These are phyloP conservation scores for Bruguiera parviflora DNA, from an alignment of 345 rosid species.

Conservation along the genomic window DNA sequence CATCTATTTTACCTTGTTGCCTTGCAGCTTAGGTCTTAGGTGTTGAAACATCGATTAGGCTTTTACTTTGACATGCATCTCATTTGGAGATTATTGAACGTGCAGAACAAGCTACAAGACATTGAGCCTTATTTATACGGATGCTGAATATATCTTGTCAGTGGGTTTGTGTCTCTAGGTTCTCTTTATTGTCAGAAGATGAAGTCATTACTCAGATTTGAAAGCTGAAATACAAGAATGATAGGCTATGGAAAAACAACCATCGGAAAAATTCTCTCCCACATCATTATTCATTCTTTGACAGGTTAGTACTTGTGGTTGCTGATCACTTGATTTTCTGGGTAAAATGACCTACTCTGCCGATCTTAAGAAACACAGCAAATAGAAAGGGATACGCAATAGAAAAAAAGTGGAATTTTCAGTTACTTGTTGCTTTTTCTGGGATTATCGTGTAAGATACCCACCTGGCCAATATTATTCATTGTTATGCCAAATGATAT, in stretches of 20 bases:
- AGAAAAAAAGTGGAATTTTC: background rate
- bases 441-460: background rate
- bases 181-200: constrained; percentile 4
- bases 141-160: constrained; percentile 83
- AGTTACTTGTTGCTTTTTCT: background rate
- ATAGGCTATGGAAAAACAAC: constrained; percentile 99
- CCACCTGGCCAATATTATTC: no score
- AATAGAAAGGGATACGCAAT: constrained; percentile 3
- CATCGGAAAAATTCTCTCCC: constrained; percentile 73
- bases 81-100: constrained; percentile 25
- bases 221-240: constrained; percentile 53
- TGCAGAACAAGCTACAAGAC: constrained; percentile 78
- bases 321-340: background rate
- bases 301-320: constrained; percentile 56
- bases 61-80: constrained; percentile 21
- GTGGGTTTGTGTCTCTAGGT: constrained; percentile 48
- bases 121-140: constrained; percentile 67
- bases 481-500: no score
- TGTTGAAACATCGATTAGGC: background rate
- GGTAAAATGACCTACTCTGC: background rate
- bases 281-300: constrained; percentile 66
- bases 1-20: no score
- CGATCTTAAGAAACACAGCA: background rate
- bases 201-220: constrained; percentile 1
- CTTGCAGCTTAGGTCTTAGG: background rate